Conservation (phyloP, 768 basidiomycete genomes). For the Tephrocybe sp. region DNA sequence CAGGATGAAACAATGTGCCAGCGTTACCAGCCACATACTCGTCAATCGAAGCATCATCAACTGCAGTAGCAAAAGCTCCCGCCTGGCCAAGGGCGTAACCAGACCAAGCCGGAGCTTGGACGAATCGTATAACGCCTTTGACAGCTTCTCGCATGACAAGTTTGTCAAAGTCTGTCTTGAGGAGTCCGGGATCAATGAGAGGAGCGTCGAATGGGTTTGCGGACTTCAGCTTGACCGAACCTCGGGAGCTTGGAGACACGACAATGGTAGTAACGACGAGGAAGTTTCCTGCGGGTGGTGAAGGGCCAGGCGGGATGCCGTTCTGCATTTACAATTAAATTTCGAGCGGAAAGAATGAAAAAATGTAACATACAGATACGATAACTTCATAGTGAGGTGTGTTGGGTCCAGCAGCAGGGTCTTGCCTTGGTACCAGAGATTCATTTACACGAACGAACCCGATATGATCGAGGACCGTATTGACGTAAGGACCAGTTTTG, state of each 20-base stretch:
- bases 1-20: constrained; percentile 20
- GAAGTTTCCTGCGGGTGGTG: constrained; percentile 14
- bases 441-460: constrained; percentile 26
- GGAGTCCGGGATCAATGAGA: constrained; percentile 44
- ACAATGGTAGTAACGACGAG: constrained; percentile 10
- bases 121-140: constrained; percentile 15
- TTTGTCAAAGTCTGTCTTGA: constrained; percentile 24
- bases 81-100: constrained; percentile 16
- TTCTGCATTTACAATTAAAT: constrained; percentile 12
- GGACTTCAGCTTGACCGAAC: constrained; percentile 28
- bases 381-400: constrained; percentile 35
- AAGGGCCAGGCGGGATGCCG: constrained; percentile 9
- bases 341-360: not conserved
- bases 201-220: constrained; percentile 42
- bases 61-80: constrained; percentile 4
- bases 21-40: constrained; percentile 20
- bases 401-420: constrained; percentile 31
- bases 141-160: constrained; percentile 22
- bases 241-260: constrained; percentile 20
- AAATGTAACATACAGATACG: constrained; percentile 21
- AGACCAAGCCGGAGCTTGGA: constrained; percentile 16
- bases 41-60: constrained; percentile 22
- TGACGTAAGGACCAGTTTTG: constrained; percentile 29
- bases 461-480: constrained; percentile 22
- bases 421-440: constrained; percentile 11